Conservation (phyloP, 306 rosid genomes). For the Cyamopsis tetragonoloba region DNA sequence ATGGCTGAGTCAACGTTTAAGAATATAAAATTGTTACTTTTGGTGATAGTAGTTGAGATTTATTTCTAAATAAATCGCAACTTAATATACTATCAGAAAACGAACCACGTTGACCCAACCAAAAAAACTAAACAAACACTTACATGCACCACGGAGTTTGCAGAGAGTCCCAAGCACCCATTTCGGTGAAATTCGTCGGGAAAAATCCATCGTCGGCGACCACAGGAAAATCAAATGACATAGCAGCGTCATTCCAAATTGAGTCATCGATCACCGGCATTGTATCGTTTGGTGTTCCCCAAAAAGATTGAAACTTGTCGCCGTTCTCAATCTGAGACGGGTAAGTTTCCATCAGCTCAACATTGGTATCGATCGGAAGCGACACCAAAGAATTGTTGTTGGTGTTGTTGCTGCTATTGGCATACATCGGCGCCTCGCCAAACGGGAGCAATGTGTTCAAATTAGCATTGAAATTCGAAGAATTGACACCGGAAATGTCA, state of each 20-base stretch:
- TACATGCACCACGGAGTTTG: slow-evolving; percentile 64
- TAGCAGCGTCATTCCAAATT: slow-evolving; percentile 73
- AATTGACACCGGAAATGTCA: neutral
- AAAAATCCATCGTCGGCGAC: slow-evolving; percentile 27
- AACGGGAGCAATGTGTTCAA: neutral
- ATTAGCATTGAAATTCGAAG: neutral
- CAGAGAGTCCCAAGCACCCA: slow-evolving; percentile 41
- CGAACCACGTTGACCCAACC: too few species aligned
- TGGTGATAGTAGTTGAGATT: too few species aligned
- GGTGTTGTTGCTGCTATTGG: too few species aligned
- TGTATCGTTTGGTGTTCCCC: slow-evolving; percentile 36
- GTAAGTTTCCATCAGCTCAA: neutral
- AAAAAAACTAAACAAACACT: too few species aligned
- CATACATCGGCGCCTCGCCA: slow-evolving; percentile 11
- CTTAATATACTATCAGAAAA: too few species aligned
- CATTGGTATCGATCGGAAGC: neutral
- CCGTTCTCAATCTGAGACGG: neutral
- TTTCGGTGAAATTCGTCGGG: slow-evolving; percentile 26
- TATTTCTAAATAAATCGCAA: too few species aligned
- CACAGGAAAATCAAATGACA: slow-evolving; percentile 61
- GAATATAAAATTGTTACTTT: too few species aligned
- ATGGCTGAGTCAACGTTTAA: too few species aligned
- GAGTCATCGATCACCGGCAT: slow-evolving; percentile 52
- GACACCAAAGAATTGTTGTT: neutral
- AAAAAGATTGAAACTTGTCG: slow-evolving; percentile 22